A percentile compares a stretch with the other conserved stretches of the same genome.
phyloP scores from a whole-genome alignment of 2,329 filamentous ascomycete species.

The Fusarium sp. region DNA sequence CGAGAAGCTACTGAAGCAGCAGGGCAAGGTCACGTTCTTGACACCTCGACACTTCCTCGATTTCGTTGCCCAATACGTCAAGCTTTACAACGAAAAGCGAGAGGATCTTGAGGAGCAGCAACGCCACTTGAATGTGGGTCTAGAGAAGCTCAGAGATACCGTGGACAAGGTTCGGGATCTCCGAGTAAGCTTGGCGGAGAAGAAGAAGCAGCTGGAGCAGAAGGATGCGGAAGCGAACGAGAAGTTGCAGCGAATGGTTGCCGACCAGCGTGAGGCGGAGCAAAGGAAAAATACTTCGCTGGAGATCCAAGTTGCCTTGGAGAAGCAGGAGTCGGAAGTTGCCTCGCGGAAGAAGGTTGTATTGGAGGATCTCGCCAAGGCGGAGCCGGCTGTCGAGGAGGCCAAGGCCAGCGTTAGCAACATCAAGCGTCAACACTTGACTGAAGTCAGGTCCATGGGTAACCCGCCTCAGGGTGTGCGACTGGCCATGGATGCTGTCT shows the following conservation, averaged over 20 bases:
- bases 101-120: constrained; percentile 99
- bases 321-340: constrained; percentile 92
- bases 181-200: constrained; percentile 90
- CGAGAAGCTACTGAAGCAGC: constrained; percentile 87
- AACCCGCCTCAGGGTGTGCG: constrained; percentile 93
- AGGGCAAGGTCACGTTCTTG: constrained; percentile 92
- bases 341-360: constrained; percentile 88
- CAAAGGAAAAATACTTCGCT: constrained; percentile 90
- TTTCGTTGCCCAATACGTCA: constrained; percentile 98
- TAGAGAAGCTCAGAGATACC: constrained; percentile 97
- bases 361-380: constrained; percentile 87
- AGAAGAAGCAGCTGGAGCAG: constrained; percentile 92
- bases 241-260: constrained; percentile 97
- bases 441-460: constrained; percentile 97
- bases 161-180: constrained; percentile 97
- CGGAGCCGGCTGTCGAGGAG: constrained; percentile 93
- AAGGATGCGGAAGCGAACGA: constrained; percentile 98
- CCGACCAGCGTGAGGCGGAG: constrained; percentile 94
- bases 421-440: constrained; percentile 97
- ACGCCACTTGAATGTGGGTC: constrained; percentile 95
- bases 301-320: constrained; percentile 88
- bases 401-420: constrained; percentile 97
- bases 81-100: constrained; percentile 97
- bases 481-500: constrained; percentile 95
- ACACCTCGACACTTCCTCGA: constrained; percentile 98